phyloP scores from a whole-genome alignment of 345 rosid species.

The Gossypium australe region DNA sequence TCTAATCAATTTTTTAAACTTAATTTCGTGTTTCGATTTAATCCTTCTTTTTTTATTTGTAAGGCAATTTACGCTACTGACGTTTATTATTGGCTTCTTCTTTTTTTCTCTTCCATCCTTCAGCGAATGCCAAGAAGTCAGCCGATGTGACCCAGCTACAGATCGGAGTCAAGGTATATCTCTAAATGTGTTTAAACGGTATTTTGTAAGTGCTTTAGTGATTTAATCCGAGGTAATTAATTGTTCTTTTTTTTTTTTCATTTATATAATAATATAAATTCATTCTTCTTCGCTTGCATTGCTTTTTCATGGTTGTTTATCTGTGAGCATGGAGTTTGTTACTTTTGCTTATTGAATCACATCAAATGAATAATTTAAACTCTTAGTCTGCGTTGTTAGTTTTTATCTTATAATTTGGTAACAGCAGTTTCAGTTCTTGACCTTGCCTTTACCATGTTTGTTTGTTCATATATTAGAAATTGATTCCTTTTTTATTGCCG shows the following conservation, averaged over 20 bases:
- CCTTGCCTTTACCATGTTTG: not conserved
- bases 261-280: no score
- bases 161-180: slow-evolving; percentile 83
- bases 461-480: not conserved
- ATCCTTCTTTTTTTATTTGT: not conserved
- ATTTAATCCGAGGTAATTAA: not conserved
- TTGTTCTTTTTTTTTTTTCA: not conserved
- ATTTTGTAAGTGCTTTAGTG: not conserved
- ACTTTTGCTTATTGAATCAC: not conserved
- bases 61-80: not conserved
- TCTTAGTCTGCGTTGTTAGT: not conserved
- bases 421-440: not conserved
- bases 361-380: not conserved
- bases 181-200: not conserved
- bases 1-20: not conserved
- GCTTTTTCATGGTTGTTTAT: not conserved
- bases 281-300: not conserved
- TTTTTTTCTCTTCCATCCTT: not conserved
- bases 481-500: not conserved
- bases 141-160: slow-evolving; percentile 78
- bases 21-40: not conserved
- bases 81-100: not conserved
- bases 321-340: not conserved
- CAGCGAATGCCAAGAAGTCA: slow-evolving; percentile 64
- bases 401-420: not conserved